Evolutionary conservation across 2,329 filamentous ascomycete species (phyloP).

Genomic region (Neopestalotiopsis sp.): DNA sequence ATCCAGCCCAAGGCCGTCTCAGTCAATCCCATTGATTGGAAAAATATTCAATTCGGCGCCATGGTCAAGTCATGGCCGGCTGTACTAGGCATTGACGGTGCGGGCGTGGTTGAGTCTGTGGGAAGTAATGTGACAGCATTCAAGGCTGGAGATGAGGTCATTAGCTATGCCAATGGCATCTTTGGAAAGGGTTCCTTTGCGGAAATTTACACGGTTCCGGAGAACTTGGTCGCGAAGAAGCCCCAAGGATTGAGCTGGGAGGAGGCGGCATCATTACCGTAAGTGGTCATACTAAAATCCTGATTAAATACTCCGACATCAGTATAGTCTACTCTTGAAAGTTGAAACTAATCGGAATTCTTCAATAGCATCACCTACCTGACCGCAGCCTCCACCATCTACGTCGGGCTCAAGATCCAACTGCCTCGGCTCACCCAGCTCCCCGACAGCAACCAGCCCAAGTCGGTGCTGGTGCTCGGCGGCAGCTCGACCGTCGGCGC

Average conservation of each 20-base stretch:
- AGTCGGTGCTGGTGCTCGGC: slow-evolving; percentile 40
- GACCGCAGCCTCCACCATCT: slow-evolving; percentile 28
- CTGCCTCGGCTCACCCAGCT: slow-evolving; percentile 28
- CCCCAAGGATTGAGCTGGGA: slow-evolving; percentile 34
- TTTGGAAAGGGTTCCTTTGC: slow-evolving; percentile 31
- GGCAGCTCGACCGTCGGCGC: slow-evolving; percentile 40
- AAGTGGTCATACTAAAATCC: slow-evolving; percentile 7
- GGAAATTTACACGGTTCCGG: slow-evolving; percentile 29
- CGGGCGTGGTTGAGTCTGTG: slow-evolving; percentile 39
- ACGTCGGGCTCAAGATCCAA: slow-evolving; percentile 30
- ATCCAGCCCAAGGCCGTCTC: slow-evolving; percentile 38
- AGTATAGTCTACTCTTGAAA: no score
- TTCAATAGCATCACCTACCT: slow-evolving; percentile 29
- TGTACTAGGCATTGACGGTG: slow-evolving; percentile 39
- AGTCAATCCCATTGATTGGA: slow-evolving; percentile 40
- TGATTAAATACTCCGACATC: neutral
- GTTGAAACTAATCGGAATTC: neutral
- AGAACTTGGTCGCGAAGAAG: slow-evolving; percentile 31
- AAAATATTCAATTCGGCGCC: slow-evolving; percentile 35
- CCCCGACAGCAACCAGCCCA: neutral
- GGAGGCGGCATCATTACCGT: slow-evolving; percentile 38
- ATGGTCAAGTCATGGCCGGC: slow-evolving; percentile 35
- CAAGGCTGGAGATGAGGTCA: slow-evolving; percentile 38
- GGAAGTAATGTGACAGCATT: slow-evolving; percentile 32
- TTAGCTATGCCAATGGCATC: slow-evolving; percentile 20